Base-by-base conservation (phyloP, 2,329 filamentous ascomycete species). In the Talaromyces albobiverticillius region DNA sequence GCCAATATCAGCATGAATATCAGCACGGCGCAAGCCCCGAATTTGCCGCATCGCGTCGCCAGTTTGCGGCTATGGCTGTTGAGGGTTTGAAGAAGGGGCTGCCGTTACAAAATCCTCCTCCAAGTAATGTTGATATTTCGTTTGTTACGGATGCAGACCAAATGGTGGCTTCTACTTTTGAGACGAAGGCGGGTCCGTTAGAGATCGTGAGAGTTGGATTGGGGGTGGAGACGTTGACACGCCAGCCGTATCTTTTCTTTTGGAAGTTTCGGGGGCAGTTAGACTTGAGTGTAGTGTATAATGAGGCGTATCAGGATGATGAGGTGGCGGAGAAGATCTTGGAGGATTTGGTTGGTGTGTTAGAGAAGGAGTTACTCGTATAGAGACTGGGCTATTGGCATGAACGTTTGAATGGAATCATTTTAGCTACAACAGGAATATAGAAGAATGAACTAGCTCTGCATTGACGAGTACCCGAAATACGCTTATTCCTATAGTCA, bases 121-220 rank as follows among this genome's bases (percentile, higher is more conserved):
- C 51, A 11, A 53, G 51, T 26, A 42, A 53, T 14, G 32, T 53
- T 41, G 51, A 53, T 16, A 48, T 53, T 5, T 53, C 51, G 1
- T 47, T 48, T 32, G 51, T 53, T 11, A 25, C 20, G 1, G 36
- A 18, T 13, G 43, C 34, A 11, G 45, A 53, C 13, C 36, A 18
- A 4, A 48, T 53, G 23, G 29, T 53, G 7, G 46, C 22, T 20
- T 23, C 34, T n/a, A 11, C 34, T 3, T 23, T 34, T 20, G 16
- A 31, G 16, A 48, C 51, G 7, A 48, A 25, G 32, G 11, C n/a
- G 3, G 51, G 51, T 5, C 51, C 43, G 5, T 29, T 53, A 4
- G 25, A 53, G n/a, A 23, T 48, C 14, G 11, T 32, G 14, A 47
- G 36, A 7, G 26, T 53, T 14, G 46, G 46, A n/a, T 18, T 53